Percentiles rank a stretch among this genome's conserved stretches.
phyloP scores from a whole-genome alignment of 768 basidiomycete genomes.

The Suillus luteus region DNA sequence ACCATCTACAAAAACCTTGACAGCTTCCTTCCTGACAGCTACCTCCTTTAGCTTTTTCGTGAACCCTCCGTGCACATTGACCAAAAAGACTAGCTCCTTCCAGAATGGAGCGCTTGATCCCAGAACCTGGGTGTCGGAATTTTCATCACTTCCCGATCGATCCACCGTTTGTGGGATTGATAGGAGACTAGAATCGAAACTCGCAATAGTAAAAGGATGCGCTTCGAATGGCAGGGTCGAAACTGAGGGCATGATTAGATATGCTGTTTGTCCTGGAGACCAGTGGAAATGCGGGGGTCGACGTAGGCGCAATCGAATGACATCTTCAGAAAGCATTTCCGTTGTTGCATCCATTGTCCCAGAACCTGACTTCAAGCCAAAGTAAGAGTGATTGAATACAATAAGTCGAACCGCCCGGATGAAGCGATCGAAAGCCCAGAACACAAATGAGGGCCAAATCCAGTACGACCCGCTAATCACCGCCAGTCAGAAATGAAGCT shows the following conservation, averaged over 20 bases:
- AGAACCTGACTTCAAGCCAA: constrained; percentile 27
- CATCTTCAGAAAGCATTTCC: constrained; percentile 42
- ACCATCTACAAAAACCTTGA: constrained; percentile 48
- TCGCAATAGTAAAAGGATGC: constrained; percentile 58
- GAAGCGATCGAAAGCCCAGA: constrained; percentile 57
- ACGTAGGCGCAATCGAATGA: constrained; percentile 44
- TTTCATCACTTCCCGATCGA: constrained; percentile 16
- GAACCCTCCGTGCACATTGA: constrained; percentile 56
- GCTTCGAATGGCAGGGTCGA: constrained; percentile 44
- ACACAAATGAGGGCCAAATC: constrained; percentile 51
- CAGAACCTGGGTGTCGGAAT: neutral
- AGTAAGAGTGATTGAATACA: constrained; percentile 42
- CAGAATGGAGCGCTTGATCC: constrained; percentile 13
- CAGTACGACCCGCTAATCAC: constrained; percentile 31
- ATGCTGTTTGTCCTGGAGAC: constrained; percentile 51
- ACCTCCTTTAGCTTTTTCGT: constrained; percentile 44
- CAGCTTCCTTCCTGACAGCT: constrained; percentile 25
- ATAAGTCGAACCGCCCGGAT: constrained; percentile 46
- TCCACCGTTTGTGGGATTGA: neutral
- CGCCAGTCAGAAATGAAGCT: constrained; percentile 4
- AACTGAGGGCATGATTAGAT: constrained; percentile 45
- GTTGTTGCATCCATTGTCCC: constrained; percentile 36
- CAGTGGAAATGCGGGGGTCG: constrained; percentile 47
- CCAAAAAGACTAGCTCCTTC: constrained; percentile 50
- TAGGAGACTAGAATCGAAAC: constrained; percentile 23